Percentiles rank a stretch among this genome's conserved stretches.
Evolutionary conservation across 805 yeast genomes (phyloP).

Genomic region (Priceomyces fermenticarens): DNA sequence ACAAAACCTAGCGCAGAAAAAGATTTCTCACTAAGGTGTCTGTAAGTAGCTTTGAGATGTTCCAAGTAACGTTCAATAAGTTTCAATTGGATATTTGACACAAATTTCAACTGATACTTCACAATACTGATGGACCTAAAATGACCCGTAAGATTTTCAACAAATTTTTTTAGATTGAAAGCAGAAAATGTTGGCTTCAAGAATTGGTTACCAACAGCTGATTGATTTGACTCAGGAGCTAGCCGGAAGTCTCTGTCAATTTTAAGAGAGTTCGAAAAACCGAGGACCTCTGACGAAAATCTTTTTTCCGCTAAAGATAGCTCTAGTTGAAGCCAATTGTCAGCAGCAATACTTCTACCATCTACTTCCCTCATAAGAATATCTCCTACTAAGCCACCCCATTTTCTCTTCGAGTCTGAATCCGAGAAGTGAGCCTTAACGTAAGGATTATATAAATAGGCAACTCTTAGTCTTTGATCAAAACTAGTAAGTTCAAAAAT

Average conservation of each 20-base stretch:
- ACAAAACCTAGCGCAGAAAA: constrained; percentile 31
- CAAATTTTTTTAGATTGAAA: constrained; percentile 50
- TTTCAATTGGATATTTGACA: constrained; percentile 56
- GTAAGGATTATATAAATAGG: constrained; percentile 47
- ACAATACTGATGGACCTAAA: constrained; percentile 49
- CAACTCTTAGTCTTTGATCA: constrained; percentile 47
- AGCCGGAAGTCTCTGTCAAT: constrained; percentile 53
- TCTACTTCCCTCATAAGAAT: constrained; percentile 27
- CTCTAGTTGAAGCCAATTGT: constrained; percentile 55
- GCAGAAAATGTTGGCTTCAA: constrained; percentile 62
- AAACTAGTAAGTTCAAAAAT: constrained; percentile 56
- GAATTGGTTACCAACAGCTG: background rate
- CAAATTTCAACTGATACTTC: constrained; percentile 52
- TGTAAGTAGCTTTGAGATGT: constrained; percentile 38
- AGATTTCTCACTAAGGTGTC: constrained; percentile 39
- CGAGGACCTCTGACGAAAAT: constrained; percentile 48
- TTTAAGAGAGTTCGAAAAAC: constrained; percentile 46
- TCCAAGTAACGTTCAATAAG: constrained; percentile 52
- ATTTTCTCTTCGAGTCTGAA: constrained; percentile 20
- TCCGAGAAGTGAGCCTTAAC: constrained; percentile 10
- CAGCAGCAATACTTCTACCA: constrained; percentile 27
- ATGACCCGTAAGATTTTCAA: constrained; percentile 55
- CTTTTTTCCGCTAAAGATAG: constrained; percentile 47
- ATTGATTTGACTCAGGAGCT: constrained; percentile 12
- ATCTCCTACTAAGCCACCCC: constrained; percentile 50